Percentiles rank a stretch among this genome's conserved stretches.
Conservation (phyloP, 2,329 filamentous ascomycete species). For the Fusarium tjaetaba region DNA sequence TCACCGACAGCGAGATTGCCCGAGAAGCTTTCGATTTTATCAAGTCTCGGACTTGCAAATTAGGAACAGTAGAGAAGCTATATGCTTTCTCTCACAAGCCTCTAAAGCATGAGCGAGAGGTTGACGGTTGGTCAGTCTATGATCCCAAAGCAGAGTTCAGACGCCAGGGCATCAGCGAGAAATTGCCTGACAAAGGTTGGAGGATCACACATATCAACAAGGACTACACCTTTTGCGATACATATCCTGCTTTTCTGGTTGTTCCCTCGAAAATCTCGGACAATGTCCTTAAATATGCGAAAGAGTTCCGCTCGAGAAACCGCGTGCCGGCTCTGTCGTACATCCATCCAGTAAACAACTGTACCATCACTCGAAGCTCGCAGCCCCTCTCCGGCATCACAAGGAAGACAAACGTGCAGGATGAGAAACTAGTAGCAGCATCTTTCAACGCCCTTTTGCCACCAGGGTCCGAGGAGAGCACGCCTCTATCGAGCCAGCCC, state of each 20-base stretch:
- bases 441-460: constrained; percentile 72
- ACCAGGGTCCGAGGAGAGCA: constrained; percentile 47
- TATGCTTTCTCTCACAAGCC: constrained; percentile 90
- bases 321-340: constrained; percentile 92
- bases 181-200: constrained; percentile 83
- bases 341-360: constrained; percentile 96
- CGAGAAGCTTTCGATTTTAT: constrained; percentile 91
- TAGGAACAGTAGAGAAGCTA: constrained; percentile 86
- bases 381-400: constrained; percentile 90
- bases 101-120: constrained; percentile 74
- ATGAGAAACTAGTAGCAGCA: constrained; percentile 91
- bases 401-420: constrained; percentile 90
- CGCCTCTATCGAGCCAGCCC: constrained; percentile 58
- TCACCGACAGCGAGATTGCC: constrained; percentile 76
- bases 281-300: constrained; percentile 93
- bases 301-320: constrained; percentile 85
- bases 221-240: constrained; percentile 91
- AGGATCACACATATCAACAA: constrained; percentile 89
- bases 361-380: constrained; percentile 93
- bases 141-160: constrained; percentile 86
- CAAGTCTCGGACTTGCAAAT: constrained; percentile 79
- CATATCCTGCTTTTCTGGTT: constrained; percentile 85
- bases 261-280: constrained; percentile 95
- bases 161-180: constrained; percentile 86
- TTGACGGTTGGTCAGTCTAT: constrained; percentile 87